Base-by-base conservation (phyloP, 2,329 filamentous ascomycete species). In the Penicillium hordei region DNA sequence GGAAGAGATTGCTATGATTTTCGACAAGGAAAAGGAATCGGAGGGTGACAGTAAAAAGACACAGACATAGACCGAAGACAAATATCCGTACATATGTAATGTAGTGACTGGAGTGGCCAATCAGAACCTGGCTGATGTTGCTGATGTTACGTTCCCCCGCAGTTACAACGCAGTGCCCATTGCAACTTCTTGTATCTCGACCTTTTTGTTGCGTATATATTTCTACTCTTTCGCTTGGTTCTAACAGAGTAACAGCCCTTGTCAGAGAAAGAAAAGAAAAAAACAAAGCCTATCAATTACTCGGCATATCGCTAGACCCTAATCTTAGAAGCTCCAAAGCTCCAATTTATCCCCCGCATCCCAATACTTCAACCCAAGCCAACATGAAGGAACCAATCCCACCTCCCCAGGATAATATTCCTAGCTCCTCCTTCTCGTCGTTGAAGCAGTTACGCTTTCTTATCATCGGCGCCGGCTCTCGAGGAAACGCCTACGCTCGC, bases 381-480 rank as follows among this genome's bases (percentile, higher is more conserved):
- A 48, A 36, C 19, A 69, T 68, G 64, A 65, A 66, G 61, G 60
- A 65, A 58, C 62, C 60, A 29, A 61, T 62, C 17, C 58, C 51
- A 45, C 52, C 53, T 6, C 51, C 56, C 23, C 15, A 39, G 38
- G 52, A 55, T 45, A 39, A 49, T 23, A 55, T 34, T 9, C 25
- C 43, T 38, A 21, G 17, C 12, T 9, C 23, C 21, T 19, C 15
- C 0, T n/a, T 40, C 21, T 15, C 57, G 3, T 7, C 27, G 15
- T 13, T 31, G 17, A 63, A 66, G 52, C 60, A 62, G 33, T 84
- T 87, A 3, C 85, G 88, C 50, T 85, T 95, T 68, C 81, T 95
- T 55, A 83, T 96, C 68, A 87, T 96, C 65, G 92, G 92, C 21
- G 91, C 90, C 8, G 91, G 92, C 34, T 90, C 89, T 48, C 86